Evolutionary conservation across 371 early-diverging fungal species (phyloP).

Genomic region (Nosema muscidifuracis): DNA sequence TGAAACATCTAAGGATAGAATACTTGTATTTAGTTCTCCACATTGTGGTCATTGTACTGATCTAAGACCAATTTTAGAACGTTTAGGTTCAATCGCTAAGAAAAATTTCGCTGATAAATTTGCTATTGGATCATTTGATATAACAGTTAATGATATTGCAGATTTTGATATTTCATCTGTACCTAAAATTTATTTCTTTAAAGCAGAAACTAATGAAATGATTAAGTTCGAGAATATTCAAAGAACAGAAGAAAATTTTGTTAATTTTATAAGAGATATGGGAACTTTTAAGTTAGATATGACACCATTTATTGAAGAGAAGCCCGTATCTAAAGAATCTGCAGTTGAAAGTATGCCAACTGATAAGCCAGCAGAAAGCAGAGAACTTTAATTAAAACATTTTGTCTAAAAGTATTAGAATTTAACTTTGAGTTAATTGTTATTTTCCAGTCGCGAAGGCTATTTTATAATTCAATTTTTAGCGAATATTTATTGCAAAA

Average conservation of each 20-base stretch:
- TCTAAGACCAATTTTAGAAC: conserved; percentile 45
- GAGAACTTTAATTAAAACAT: conserved; percentile 4
- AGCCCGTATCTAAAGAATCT: background rate
- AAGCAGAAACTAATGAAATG: conserved; percentile 29
- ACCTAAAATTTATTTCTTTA: conserved; percentile 42
- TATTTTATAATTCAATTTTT: too few relatives aligned
- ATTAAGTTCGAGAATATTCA: conserved; percentile 7
- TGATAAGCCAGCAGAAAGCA: background rate
- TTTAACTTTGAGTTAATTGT: too few relatives aligned
- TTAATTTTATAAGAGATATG: conserved; percentile 12
- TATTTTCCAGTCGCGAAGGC: too few relatives aligned
- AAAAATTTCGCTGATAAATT: conserved; percentile 24
- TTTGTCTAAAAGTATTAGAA: background rate
- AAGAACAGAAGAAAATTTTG: background rate
- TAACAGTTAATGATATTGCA: conserved; percentile 41
- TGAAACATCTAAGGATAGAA: conserved; percentile 32
- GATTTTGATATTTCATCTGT: conserved; percentile 38
- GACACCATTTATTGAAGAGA: background rate
- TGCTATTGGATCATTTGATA: conserved; percentile 36
- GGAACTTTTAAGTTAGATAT: conserved; percentile 20
- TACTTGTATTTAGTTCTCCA: conserved; percentile 47
- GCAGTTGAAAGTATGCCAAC: background rate
- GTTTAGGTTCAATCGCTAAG: conserved; percentile 23
- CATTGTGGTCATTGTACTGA: conserved; percentile 39
- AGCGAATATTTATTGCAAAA: too few relatives aligned